Conservation (phyloP, 2,329 filamentous ascomycete species). For the Setomelanomma holmii region DNA sequence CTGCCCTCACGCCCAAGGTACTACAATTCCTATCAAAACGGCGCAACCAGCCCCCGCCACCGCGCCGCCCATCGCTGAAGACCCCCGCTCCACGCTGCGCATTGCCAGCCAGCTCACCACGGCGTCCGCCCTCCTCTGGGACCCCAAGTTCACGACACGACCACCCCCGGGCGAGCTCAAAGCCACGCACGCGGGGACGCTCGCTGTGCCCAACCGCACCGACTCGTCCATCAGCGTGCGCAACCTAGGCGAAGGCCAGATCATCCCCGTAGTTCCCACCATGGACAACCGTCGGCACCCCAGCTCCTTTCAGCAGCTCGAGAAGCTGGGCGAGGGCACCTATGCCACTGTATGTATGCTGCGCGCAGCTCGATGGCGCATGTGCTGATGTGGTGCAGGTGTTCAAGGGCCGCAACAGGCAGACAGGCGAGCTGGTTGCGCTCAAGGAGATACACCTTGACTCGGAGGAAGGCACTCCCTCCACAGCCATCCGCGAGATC, state of each 20-base stretch:
- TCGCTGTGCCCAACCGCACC: conserved; percentile 55
- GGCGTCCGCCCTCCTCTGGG: conserved; percentile 59
- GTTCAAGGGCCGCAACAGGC: conserved; percentile 96
- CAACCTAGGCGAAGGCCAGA: conserved; percentile 54
- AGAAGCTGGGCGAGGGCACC: conserved; percentile 96
- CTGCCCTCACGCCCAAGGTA: conserved; percentile 1
- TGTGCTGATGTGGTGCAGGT: conserved; percentile 66
- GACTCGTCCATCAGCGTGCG: conserved; percentile 60
- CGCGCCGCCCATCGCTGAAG: conserved; percentile 18
- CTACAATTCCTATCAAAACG: conserved; percentile 17
- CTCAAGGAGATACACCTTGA: conserved; percentile 99
- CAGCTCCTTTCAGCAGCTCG: conserved; percentile 98
- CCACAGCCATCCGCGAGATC: conserved; percentile 96
- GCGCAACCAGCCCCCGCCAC: conserved; percentile 29
- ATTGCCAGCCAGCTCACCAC: conserved; percentile 57
- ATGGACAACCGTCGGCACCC: conserved; percentile 96
- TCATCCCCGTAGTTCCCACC: conserved; percentile 33
- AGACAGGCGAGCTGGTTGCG: conserved; percentile 95
- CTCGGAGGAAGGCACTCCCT: conserved; percentile 96
- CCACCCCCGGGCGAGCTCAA: conserved; percentile 54
- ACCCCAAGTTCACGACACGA: conserved; percentile 55
- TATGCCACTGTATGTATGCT: conserved; percentile 84
- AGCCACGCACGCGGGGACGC: conserved; percentile 58
- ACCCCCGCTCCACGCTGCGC: conserved; percentile 36
- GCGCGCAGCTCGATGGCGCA: not conserved